phyloP scores from a whole-genome alignment of 208 protist species.

The Acanthamoeba triangularis region DNA sequence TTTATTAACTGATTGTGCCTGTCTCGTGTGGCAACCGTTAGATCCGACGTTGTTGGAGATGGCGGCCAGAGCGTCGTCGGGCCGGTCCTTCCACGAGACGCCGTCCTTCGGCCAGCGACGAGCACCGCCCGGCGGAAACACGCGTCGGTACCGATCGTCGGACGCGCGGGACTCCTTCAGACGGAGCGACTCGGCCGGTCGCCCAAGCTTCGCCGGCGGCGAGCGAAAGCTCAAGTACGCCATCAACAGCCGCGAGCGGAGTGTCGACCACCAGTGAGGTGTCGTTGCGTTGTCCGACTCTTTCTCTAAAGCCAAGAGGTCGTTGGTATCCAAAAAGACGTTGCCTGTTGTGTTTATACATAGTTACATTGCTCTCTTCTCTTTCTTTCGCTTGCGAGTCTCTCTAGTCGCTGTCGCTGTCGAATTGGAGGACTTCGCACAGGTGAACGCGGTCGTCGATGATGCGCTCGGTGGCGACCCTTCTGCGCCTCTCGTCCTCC shows the following conservation, averaged over 20 bases:
- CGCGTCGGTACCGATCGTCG: neutral
- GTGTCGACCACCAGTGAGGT: neutral
- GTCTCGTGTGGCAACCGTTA: neutral
- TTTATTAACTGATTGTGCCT: too few species aligned
- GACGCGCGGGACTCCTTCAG: too few species aligned
- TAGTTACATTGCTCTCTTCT: too few species aligned
- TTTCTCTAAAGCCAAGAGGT: too few species aligned
- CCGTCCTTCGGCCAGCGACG: neutral
- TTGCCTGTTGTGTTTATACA: too few species aligned
- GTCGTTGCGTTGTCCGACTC: too few species aligned
- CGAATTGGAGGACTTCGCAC: slow-evolving; percentile 34
- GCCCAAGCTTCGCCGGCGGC: too few species aligned
- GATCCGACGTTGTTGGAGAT: neutral
- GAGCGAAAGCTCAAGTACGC: neutral
- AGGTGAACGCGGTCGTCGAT: slow-evolving; percentile 46
- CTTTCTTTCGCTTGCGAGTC: neutral
- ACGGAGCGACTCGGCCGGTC: too few species aligned
- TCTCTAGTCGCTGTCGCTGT: slow-evolving; percentile 36
- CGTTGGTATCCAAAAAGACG: too few species aligned
- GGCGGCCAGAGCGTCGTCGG: neutral
- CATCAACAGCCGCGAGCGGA: neutral
- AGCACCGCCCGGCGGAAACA: neutral
- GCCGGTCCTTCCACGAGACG: neutral
- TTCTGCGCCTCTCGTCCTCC: slow-evolving; percentile 19
- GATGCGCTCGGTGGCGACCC: slow-evolving; percentile 50